Percentiles rank a stretch among this genome's conserved stretches.
Conservation (phyloP, 805 yeast genomes). For the Metschnikowia kofuensis region DNA sequence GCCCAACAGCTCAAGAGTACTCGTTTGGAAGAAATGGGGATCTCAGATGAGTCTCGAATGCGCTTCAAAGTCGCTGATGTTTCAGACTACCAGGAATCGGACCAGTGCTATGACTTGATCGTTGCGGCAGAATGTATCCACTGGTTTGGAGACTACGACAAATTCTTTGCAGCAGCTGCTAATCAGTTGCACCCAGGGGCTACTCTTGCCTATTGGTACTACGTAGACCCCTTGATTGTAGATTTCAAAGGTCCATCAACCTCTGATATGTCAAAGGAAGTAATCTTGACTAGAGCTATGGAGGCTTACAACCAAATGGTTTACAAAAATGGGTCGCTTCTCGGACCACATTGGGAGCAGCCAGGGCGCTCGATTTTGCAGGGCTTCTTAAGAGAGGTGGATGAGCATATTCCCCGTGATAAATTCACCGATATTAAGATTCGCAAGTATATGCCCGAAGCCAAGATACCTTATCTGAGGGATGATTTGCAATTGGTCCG, state of each 20-base stretch:
- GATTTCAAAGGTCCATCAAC: constrained; percentile 21
- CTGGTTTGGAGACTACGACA: constrained; percentile 19
- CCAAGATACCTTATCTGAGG: constrained; percentile 15
- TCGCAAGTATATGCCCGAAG: constrained; percentile 23
- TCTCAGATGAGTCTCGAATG: constrained; percentile 25
- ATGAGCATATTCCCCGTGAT: constrained; percentile 39
- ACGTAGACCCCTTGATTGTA: constrained; percentile 31
- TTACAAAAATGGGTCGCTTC: constrained; percentile 39
- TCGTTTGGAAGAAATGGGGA: constrained; percentile 25
- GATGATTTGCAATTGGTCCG: constrained; percentile 26
- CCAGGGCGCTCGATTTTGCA: constrained; percentile 68
- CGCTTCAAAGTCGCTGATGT: constrained; percentile 31
- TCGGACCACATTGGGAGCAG: constrained; percentile 82
- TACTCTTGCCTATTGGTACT: constrained; percentile 20
- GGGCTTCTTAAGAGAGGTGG: constrained; percentile 39
- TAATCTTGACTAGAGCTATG: constrained; percentile 21
- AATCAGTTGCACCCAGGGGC: constrained; percentile 17
- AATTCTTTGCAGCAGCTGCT: constrained; percentile 14
- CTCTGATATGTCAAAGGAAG: constrained; percentile 12
- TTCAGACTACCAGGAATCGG: constrained; percentile 27
- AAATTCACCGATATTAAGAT: constrained; percentile 39
- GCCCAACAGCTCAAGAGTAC: constrained; percentile 32
- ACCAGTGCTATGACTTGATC: constrained; percentile 16
- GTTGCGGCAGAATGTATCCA: constrained; percentile 21
- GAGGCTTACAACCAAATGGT: constrained; percentile 35